phyloP scores from a whole-genome alignment of 495 filamentous ascomycete genomes.

The Neohortaea acidophila region DNA sequence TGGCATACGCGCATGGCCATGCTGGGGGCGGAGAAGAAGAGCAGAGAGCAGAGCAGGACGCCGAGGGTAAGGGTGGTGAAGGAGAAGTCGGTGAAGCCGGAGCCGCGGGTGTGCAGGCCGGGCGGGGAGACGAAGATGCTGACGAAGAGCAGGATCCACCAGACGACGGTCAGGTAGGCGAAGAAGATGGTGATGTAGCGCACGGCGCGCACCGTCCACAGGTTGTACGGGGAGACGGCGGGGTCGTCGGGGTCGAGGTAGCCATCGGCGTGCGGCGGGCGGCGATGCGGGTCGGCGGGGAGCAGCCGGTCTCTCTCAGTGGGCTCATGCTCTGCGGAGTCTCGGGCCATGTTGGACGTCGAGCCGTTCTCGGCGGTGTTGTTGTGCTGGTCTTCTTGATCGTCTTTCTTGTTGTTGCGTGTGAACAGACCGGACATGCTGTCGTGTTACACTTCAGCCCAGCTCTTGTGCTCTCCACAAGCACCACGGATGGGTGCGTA shows the following conservation, averaged over 20 bases:
- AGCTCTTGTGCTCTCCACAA: too few relatives aligned
- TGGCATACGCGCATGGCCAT: slow-evolving; percentile 56
- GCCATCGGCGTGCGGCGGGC: slow-evolving; percentile 24
- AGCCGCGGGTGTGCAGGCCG: slow-evolving; percentile 67
- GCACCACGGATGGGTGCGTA: too few relatives aligned
- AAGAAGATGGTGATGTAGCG: slow-evolving; percentile 61
- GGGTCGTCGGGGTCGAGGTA: slow-evolving; percentile 89
- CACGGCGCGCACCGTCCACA: slow-evolving; percentile 70
- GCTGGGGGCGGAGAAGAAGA: slow-evolving; percentile 78
- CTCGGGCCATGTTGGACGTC: slow-evolving; percentile 14
- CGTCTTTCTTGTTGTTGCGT: slow-evolving; percentile 33
- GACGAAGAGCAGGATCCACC: slow-evolving; percentile 80
- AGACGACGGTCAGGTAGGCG: slow-evolving; percentile 58
- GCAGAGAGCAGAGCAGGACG: slow-evolving; percentile 56
- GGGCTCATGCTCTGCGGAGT: slow-evolving; percentile 29
- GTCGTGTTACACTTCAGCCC: too few relatives aligned
- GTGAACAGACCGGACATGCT: slow-evolving; percentile 39
- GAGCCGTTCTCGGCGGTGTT: slow-evolving; percentile 4
- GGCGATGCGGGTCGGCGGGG: slow-evolving; percentile 20
- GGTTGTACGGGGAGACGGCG: slow-evolving; percentile 90
- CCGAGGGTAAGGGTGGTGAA: slow-evolving; percentile 59
- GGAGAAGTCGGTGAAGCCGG: slow-evolving; percentile 56
- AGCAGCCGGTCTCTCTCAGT: slow-evolving; percentile 67
- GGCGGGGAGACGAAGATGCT: slow-evolving; percentile 80
- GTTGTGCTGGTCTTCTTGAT: slow-evolving; percentile 14